Conservation (phyloP, 2,329 filamentous ascomycete species). For the Didymella glomerata region DNA sequence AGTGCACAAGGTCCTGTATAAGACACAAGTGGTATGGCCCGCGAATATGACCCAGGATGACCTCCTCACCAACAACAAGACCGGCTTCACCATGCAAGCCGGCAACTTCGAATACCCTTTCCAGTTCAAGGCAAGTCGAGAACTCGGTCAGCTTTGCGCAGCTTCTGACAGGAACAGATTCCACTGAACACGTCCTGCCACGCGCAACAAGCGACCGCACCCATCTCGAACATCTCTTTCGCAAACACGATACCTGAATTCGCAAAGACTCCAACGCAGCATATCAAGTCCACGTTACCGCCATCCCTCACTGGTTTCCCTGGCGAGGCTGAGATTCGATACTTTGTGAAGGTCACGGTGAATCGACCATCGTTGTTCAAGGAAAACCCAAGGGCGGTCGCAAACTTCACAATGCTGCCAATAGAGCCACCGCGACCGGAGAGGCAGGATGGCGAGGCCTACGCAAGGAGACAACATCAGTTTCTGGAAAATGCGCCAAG, state of each 20-base stretch:
- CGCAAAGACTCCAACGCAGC: conserved; percentile 60
- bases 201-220: conserved; percentile 41
- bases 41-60: conserved; percentile 56
- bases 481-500: conserved; percentile 55
- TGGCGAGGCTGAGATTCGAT: conserved; percentile 86
- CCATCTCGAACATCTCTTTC: conserved; percentile 55
- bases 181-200: conserved; percentile 76
- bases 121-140: conserved; percentile 72
- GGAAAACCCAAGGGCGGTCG: conserved; percentile 76
- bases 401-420: conserved; percentile 81
- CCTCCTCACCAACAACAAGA: conserved; percentile 48
- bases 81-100: conserved; percentile 67
- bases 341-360: conserved; percentile 95
- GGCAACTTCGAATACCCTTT: conserved; percentile 82
- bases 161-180: conserved; percentile 44
- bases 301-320: conserved; percentile 89
- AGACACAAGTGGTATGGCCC: conserved; percentile 76
- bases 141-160: not conserved
- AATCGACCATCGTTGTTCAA: conserved; percentile 88
- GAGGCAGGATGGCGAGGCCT: conserved; percentile 77
- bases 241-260: conserved; percentile 55
- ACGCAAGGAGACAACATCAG: conserved; percentile 76
- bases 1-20: conserved; percentile 74
- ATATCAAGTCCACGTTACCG: conserved; percentile 86
- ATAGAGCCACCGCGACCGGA: conserved; percentile 85